These are phyloP conservation scores for Albifimbria verrucaria DNA, from an alignment of 2,329 filamentous ascomycete species.

Conservation along the genomic window DNA sequence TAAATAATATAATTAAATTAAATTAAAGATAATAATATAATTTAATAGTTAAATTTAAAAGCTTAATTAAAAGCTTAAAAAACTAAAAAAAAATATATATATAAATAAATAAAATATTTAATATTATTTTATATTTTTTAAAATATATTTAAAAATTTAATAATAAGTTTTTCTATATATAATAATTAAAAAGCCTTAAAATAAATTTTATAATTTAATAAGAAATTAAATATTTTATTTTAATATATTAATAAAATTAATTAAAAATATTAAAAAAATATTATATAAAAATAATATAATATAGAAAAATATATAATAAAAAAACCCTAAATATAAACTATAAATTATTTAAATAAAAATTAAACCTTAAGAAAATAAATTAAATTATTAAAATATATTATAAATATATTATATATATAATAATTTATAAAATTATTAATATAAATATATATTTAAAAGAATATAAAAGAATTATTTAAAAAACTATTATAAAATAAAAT, in stretches of 20 bases:
- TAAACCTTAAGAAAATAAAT: slow-evolving; percentile 1
- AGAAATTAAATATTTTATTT: background rate
- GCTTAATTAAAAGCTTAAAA: background rate
- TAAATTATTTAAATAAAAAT: background rate
- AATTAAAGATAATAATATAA: background rate
- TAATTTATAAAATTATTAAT: background rate
- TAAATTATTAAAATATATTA: background rate
- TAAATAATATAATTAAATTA: background rate
- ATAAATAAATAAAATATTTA: background rate
- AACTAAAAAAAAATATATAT: background rate
- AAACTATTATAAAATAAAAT: background rate
- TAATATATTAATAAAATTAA: background rate
- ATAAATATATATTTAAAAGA: background rate
- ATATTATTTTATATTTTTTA: background rate
- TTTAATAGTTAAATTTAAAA: background rate
- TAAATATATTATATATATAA: background rate
- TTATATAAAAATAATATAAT: slow-evolving; percentile 3
- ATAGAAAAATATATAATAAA: background rate
- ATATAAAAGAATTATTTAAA: background rate
- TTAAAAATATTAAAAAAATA: slow-evolving; percentile 2
- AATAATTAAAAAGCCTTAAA: background rate
- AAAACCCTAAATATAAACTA: slow-evolving; percentile 1
- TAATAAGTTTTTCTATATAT: background rate
- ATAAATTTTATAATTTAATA: background rate
- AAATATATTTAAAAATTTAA: background rate